A percentile compares a stretch with the other conserved stretches of the same genome.
Evolutionary conservation across 768 basidiomycete species (phyloP).

Genomic region (Cystofilobasidium macerans): DNA sequence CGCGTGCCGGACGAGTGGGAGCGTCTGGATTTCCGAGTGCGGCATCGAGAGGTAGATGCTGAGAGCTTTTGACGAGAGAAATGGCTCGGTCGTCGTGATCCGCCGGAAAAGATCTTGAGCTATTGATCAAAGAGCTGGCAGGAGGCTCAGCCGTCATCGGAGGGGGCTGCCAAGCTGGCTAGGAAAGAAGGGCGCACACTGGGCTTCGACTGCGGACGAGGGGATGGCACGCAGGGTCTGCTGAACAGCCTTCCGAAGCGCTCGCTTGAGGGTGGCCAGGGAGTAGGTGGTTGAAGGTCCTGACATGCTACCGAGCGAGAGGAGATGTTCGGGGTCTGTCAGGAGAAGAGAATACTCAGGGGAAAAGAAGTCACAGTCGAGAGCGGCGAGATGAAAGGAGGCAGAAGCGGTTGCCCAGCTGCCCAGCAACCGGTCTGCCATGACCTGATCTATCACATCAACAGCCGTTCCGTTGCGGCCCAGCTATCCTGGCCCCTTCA

Average conservation of each 20-base stretch:
- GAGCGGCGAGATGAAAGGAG: too few species aligned
- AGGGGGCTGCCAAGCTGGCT: neutral
- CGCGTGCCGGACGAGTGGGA: constrained; percentile 19
- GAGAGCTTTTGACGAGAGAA: constrained; percentile 10
- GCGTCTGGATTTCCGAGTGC: constrained; percentile 18
- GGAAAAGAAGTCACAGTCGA: too few species aligned
- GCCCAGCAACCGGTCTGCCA: too few species aligned
- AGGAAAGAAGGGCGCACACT: constrained; percentile 3
- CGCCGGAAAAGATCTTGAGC: neutral
- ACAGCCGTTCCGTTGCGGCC: too few species aligned
- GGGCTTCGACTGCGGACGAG: constrained; percentile 3
- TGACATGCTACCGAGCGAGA: too few species aligned
- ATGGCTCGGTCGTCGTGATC: constrained; percentile 9
- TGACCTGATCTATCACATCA: too few species aligned
- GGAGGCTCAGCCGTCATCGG: neutral
- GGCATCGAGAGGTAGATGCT: constrained; percentile 18
- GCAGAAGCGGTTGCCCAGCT: too few species aligned
- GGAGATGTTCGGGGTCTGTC: too few species aligned
- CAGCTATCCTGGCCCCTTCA: too few species aligned
- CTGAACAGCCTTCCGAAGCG: constrained; percentile 16
- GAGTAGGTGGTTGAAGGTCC: too few species aligned
- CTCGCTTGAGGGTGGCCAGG: constrained; percentile 14
- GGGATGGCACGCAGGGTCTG: constrained; percentile 3
- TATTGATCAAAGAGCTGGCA: neutral
- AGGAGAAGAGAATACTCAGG: too few species aligned